These are phyloP conservation scores for Tulasnella sp. DNA, from an alignment of 768 basidiomycete species.

Conservation along the genomic window DNA sequence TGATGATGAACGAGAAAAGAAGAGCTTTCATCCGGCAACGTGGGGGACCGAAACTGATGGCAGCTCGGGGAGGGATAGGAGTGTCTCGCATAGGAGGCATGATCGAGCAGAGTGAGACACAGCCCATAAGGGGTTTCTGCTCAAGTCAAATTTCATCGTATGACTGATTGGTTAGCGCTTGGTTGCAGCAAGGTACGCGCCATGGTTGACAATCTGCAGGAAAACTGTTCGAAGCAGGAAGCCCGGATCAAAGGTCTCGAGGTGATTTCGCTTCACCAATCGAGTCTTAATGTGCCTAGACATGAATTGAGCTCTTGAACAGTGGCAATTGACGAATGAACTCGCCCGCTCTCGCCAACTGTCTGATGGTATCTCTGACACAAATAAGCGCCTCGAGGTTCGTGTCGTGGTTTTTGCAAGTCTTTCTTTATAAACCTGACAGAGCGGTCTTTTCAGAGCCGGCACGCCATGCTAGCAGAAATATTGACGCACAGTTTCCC, in stretches of 20 bases:
- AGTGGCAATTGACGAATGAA: conserved; percentile 3
- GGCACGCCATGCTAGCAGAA: not conserved
- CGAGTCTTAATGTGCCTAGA: too few species aligned
- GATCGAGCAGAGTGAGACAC: conserved; percentile 10
- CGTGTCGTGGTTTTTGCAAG: not conserved
- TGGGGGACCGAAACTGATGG: not conserved
- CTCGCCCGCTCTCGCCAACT: conserved; percentile 8
- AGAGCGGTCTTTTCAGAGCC: not conserved
- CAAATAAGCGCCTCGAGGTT: conserved; percentile 2
- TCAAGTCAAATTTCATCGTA: not conserved
- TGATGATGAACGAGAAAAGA: conserved; percentile 9
- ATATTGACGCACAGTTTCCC: not conserved
- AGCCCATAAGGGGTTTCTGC: not conserved
- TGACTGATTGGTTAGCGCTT: not conserved
- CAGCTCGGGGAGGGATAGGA: conserved; percentile 1
- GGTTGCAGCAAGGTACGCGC: conserved; percentile 1
- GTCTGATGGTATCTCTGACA: conserved; percentile 1
- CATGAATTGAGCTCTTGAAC: not conserved
- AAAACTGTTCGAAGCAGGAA: conserved; percentile 1
- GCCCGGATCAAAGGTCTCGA: not conserved
- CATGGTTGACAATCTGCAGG: not conserved
- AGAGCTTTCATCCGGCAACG: not conserved
- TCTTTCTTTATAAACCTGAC: not conserved
- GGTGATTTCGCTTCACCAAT: not conserved
- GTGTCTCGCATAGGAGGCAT: not conserved